These are phyloP conservation scores for Protomyces gravidus DNA, from an alignment of 1,139 yeast genomes.

Conservation along the genomic window DNA sequence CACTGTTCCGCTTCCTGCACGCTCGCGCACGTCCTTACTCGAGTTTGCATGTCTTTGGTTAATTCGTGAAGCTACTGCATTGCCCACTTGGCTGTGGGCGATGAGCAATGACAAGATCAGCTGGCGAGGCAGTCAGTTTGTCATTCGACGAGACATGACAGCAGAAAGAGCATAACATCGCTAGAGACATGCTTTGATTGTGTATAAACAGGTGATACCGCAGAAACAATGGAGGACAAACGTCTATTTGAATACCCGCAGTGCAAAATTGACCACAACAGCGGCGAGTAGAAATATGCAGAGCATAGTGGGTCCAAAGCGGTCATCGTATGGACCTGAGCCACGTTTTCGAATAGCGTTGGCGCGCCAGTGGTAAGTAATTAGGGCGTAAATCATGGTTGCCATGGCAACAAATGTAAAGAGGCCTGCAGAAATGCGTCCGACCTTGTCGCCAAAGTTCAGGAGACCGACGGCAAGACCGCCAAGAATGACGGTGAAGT, in stretches of 20 bases:
- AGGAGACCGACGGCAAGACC: constrained; percentile 93
- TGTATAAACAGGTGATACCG: neutral
- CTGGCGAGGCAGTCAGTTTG: constrained; percentile 79
- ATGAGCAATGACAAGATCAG: constrained; percentile 72
- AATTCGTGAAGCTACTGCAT: constrained; percentile 65
- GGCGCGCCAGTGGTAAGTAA: constrained; percentile 99
- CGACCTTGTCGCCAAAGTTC: constrained; percentile 91
- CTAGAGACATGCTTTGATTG: constrained; percentile 37
- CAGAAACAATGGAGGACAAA: neutral
- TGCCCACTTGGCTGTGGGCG: constrained; percentile 80
- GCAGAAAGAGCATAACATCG: constrained; percentile 57
- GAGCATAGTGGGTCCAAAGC: constrained; percentile 98
- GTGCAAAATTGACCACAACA: constrained; percentile 36
- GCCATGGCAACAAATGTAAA: constrained; percentile 93
- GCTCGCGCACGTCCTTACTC: constrained; percentile 35
- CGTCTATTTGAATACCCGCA: constrained; percentile 36
- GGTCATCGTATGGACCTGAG: constrained; percentile 95
- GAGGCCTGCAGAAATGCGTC: constrained; percentile 86
- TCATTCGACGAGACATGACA: constrained; percentile 65
- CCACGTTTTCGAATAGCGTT: constrained; percentile 97
- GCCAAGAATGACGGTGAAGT: constrained; percentile 94
- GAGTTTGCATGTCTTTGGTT: constrained; percentile 56
- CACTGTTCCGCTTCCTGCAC: constrained; percentile 35
- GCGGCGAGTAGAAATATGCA: constrained; percentile 73
- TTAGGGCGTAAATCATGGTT: constrained; percentile 90